phyloP scores from a whole-genome alignment of 192 early-diverging fungal species.

The Coemansia sp. region DNA sequence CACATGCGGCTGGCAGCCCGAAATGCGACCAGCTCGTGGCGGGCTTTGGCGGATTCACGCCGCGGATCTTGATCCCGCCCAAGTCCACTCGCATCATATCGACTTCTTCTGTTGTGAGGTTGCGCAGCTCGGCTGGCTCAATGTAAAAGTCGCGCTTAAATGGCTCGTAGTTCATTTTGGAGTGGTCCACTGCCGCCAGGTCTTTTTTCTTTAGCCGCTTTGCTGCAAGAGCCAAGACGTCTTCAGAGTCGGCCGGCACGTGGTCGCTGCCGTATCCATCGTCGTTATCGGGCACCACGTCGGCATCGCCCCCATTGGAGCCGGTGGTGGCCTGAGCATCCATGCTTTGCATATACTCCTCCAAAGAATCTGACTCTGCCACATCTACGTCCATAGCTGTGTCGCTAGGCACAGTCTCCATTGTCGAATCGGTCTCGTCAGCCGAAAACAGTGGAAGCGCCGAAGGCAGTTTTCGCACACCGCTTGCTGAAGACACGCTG shows the following conservation, averaged over 20 bases:
- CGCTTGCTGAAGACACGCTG: neutral
- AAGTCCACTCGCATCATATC: constrained; percentile 79
- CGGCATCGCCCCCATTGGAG: constrained; percentile 3
- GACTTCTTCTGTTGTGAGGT: constrained; percentile 80
- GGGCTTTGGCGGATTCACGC: constrained; percentile 89
- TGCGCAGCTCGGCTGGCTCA: constrained; percentile 86
- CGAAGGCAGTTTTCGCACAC: neutral
- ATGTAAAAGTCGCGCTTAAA: constrained; percentile 95
- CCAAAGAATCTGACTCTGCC: constrained; percentile 67
- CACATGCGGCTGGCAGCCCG: constrained; percentile 80
- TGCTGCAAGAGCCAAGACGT: constrained; percentile 74
- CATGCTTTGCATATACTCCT: constrained; percentile 89
- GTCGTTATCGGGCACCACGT: constrained; percentile 26
- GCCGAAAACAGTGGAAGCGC: neutral
- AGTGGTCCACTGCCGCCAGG: constrained; percentile 81
- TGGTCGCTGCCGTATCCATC: constrained; percentile 57
- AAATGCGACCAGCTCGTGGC: constrained; percentile 93
- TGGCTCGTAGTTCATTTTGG: constrained; percentile 76
- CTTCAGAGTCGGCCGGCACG: constrained; percentile 57
- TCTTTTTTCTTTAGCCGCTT: constrained; percentile 92
- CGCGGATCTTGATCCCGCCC: constrained; percentile 92
- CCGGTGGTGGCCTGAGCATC: constrained; percentile 60
- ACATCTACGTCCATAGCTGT: constrained; percentile 46
- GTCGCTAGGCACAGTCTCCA: neutral
- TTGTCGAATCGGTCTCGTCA: neutral